These are phyloP conservation scores for Yamadazyma sp. DNA, from an alignment of 1,139 yeast genomes.

Conservation along the genomic window DNA sequence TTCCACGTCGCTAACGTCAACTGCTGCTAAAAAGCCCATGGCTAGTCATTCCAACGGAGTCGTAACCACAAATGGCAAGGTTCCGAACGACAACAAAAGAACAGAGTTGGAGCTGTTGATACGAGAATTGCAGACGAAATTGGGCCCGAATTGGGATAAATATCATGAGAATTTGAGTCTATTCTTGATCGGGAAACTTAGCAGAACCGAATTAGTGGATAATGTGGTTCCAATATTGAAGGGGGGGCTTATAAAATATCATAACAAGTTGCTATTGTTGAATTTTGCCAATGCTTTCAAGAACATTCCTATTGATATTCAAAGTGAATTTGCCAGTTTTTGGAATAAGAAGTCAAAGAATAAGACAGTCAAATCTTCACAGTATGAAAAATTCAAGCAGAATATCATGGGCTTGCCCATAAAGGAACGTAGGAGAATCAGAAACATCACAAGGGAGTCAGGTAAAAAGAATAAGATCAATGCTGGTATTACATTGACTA, in stretches of 20 bases:
- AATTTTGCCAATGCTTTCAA: slow-evolving; percentile 82
- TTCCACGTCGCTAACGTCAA: slow-evolving; percentile 3
- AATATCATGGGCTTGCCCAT: slow-evolving; percentile 87
- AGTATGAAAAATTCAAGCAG: slow-evolving; percentile 78
- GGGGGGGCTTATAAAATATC: slow-evolving; percentile 52
- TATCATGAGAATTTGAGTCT: slow-evolving; percentile 78
- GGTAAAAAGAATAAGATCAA: slow-evolving; percentile 75
- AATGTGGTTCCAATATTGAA: slow-evolving; percentile 58
- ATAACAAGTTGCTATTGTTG: slow-evolving; percentile 77
- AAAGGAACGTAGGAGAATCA: slow-evolving; percentile 80
- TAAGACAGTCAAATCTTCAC: slow-evolving; percentile 53
- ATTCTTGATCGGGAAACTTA: slow-evolving; percentile 76
- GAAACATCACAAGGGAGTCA: slow-evolving; percentile 77
- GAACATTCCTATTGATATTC: slow-evolving; percentile 53
- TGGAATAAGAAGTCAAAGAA: slow-evolving; percentile 51
- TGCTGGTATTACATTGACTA: slow-evolving; percentile 75
- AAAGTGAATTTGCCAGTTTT: slow-evolving; percentile 55
- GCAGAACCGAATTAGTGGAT: slow-evolving; percentile 69
- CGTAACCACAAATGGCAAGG: background rate
- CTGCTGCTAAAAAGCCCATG: slow-evolving; percentile 2
- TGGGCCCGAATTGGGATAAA: slow-evolving; percentile 82
- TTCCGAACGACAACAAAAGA: slow-evolving; percentile 32
- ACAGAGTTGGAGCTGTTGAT: slow-evolving; percentile 74
- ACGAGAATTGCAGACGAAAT: slow-evolving; percentile 64
- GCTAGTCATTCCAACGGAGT: background rate